Base-by-base conservation (phyloP, 179 eudicot genomes). In the Silene vulgaris region DNA sequence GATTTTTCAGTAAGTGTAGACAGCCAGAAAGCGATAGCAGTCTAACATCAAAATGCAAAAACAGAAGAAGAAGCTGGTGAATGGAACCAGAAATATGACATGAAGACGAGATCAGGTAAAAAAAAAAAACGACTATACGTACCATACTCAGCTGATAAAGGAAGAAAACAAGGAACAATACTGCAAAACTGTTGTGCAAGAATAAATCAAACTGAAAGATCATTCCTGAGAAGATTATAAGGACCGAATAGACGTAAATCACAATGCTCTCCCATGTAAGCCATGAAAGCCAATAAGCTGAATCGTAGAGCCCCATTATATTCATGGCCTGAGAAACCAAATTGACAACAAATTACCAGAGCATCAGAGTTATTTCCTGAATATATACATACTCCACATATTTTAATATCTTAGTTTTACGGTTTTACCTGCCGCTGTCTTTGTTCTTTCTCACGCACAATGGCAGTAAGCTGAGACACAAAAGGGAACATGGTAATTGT, bases 201-300 rank as follows among this genome's bases (percentile, higher is more conserved):
- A 91, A 93, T 77, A 91, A 85, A 66, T 82, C 85, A 70, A 93
- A 93, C 65, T 87, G 91, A 78, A 93, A 90, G 80, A 89, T 85
- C 93, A 91, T 88, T 67, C 98, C 98, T 69, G 85, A 89, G 72
- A 90, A 84, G 75, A 91, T 82, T 52, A 87, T 88, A 60, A 86
- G 72, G 76, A 90, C 84, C 11, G 98, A 84, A 9, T 91, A 87
- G 45, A 91, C 65, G 60, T 83, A 59, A 43, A 87, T 73, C 29
- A 90, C 73, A 45, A 90, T 64, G 80, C 83, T 87, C 83, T 93
- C 98, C 96, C 97, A 91, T 0, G 82, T 75, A 59, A 93, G 81
- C 97, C 96, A 91, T 4, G 97, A 91, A 62, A 93, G 83, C 98
- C 98, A 93, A 75, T 91, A 88, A 20, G 98, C 98, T 57, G 93